These are phyloP conservation scores for Phaseolus coccineus DNA, from an alignment of 331 rosid species.

Conservation along the genomic window DNA sequence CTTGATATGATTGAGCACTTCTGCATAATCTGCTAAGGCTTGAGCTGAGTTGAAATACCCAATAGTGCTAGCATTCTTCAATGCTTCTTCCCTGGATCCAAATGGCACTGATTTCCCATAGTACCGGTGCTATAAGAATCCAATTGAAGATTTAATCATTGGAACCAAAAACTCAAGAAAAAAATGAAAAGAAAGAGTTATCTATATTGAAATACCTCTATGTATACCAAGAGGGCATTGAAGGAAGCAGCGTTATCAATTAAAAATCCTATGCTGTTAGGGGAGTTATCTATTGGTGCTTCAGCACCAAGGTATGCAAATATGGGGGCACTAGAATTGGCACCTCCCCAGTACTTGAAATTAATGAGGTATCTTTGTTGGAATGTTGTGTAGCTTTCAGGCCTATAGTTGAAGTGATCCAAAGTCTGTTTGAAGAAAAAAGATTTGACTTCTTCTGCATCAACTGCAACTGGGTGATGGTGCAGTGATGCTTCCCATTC, in stretches of 20 bases:
- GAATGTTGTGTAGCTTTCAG: slow-evolving; percentile 65
- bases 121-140: slow-evolving; percentile 60
- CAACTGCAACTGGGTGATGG: slow-evolving; percentile 5
- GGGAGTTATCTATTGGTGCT: slow-evolving; percentile 54
- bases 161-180: neutral
- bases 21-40: slow-evolving; percentile 83
- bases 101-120: slow-evolving; percentile 78
- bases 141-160: neutral
- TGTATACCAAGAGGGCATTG: slow-evolving; percentile 63
- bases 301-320: slow-evolving; percentile 77
- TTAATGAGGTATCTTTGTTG: slow-evolving; percentile 67
- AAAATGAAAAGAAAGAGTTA: neutral
- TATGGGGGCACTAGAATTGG: slow-evolving; percentile 64
- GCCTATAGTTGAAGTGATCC: slow-evolving; percentile 75
- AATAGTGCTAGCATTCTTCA: slow-evolving; percentile 59
- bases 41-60: slow-evolving; percentile 88
- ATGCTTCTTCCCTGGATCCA: slow-evolving; percentile 69
- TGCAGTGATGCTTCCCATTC: slow-evolving; percentile 43
- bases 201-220: slow-evolving; percentile 57
- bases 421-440: slow-evolving; percentile 62
- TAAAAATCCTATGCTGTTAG: slow-evolving; percentile 50
- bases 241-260: slow-evolving; percentile 65
- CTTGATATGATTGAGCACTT: slow-evolving; percentile 62
- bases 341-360: slow-evolving; percentile 70
- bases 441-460: slow-evolving; percentile 46